Conservation (phyloP, 306 rosid genomes). For the Quercus suber region DNA sequence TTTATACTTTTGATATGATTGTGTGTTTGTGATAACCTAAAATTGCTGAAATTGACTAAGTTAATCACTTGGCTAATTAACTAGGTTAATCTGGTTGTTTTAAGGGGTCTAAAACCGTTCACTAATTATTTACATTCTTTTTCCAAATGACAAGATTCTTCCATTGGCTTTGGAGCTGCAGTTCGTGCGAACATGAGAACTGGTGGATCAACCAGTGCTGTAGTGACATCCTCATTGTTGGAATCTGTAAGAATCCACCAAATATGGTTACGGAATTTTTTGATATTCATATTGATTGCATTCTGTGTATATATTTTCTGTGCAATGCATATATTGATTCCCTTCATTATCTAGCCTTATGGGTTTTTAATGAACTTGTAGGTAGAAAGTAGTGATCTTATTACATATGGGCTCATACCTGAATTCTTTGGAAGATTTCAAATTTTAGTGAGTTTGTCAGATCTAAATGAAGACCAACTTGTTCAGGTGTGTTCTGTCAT, state of each 20-base stretch:
- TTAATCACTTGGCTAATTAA: too few species aligned
- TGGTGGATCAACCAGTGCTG: conserved; percentile 41
- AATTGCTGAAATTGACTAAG: too few species aligned
- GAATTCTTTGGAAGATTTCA: conserved; percentile 77
- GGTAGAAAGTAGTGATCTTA: conserved; percentile 71
- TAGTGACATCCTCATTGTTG: conserved; percentile 51
- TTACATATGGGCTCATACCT: conserved; percentile 69
- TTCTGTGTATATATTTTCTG: neutral
- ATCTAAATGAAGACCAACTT: conserved; percentile 68
- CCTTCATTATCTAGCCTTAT: conserved; percentile 13
- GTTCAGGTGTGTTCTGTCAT: conserved; percentile 39
- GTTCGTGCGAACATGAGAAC: conserved; percentile 57
- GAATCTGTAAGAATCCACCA: conserved; percentile 56
- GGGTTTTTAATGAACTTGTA: conserved; percentile 28
- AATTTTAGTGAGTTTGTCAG: conserved; percentile 56
- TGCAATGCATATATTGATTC: neutral
- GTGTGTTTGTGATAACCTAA: too few species aligned
- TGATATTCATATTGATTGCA: conserved; percentile 2
- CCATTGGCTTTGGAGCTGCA: conserved; percentile 74
- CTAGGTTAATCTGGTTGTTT: too few species aligned
- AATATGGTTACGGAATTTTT: conserved; percentile 6
- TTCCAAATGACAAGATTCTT: conserved; percentile 61
- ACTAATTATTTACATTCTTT: conserved; percentile 4
- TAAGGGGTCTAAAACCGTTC: too few species aligned
- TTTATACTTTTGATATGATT: too few species aligned